These are phyloP conservation scores for Paraphysoderma sedebokerense DNA, from an alignment of 371 early-diverging fungal species.

Conservation along the genomic window DNA sequence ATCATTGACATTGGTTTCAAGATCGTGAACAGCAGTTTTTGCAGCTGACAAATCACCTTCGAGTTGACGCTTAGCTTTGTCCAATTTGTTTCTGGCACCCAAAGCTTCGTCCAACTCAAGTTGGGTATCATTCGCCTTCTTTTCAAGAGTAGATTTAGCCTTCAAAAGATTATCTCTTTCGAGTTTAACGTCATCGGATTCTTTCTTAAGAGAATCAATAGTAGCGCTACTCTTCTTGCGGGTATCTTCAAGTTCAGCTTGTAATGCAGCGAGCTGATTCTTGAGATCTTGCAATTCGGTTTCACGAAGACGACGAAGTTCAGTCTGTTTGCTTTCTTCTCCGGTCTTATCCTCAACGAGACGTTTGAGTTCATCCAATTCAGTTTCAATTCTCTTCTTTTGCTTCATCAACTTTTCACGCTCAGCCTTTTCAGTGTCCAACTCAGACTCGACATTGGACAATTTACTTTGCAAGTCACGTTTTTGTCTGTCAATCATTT, in stretches of 20 bases:
- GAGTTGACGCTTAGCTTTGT: conserved; percentile 32
- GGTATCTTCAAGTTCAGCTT: conserved; percentile 42
- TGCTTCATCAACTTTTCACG: conserved; percentile 17
- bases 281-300: conserved; percentile 46
- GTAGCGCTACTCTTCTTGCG: conserved; percentile 23
- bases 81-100: conserved; percentile 17
- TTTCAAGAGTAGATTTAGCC: conserved; percentile 26
- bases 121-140: conserved; percentile 21
- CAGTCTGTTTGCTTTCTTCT: conserved; percentile 47
- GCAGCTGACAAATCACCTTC: conserved; percentile 25
- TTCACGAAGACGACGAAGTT: conserved; percentile 54
- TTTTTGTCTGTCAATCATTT: conserved; percentile 33
- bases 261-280: conserved; percentile 28
- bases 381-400: conserved; percentile 26
- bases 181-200: conserved; percentile 38
- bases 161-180: conserved; percentile 36
- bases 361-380: conserved; percentile 29
- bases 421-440: conserved; percentile 20
- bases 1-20: conserved; percentile 23
- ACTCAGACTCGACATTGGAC: conserved; percentile 36
- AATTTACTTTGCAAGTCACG: conserved; percentile 41
- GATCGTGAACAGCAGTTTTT: conserved; percentile 19
- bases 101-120: conserved; percentile 25
- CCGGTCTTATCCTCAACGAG: conserved; percentile 57
- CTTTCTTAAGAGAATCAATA: conserved; percentile 31